phyloP scores from a whole-genome alignment of 805 yeast genomes.

The Wickerhamiella australiensis region DNA sequence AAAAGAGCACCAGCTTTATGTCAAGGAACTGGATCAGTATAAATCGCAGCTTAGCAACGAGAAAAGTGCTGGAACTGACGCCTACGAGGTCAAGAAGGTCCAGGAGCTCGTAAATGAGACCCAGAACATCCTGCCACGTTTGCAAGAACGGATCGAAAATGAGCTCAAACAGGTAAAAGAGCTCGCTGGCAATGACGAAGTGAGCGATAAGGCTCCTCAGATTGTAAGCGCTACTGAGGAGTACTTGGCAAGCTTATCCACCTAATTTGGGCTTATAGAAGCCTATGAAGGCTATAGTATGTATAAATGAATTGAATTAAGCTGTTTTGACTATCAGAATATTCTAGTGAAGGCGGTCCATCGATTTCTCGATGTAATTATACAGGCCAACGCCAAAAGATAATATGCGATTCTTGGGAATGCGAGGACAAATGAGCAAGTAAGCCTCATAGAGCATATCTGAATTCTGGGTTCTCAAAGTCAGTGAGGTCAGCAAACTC shows the following conservation, averaged over 20 bases:
- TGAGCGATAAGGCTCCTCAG: conserved; percentile 14
- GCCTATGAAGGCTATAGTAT: background rate
- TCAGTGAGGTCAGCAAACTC: conserved; percentile 41
- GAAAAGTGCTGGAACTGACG: conserved; percentile 38
- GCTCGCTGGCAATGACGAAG: conserved; percentile 22
- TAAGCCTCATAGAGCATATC: conserved; percentile 27
- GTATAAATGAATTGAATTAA: no score
- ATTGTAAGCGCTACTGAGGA: conserved; percentile 6
- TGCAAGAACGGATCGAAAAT: conserved; percentile 34
- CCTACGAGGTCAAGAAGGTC: conserved; percentile 47
- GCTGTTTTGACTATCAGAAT: no score
- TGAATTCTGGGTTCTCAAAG: conserved; percentile 39
- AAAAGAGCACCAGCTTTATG: conserved; percentile 54
- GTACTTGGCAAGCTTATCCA: conserved; percentile 9
- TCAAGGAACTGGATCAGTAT: conserved; percentile 47
- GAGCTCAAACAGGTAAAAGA: conserved; percentile 21
- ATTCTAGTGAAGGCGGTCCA: no score
- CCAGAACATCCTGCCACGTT: conserved; percentile 38
- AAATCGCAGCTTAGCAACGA: conserved; percentile 37
- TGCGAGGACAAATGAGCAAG: no score
- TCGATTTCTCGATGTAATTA: no score
- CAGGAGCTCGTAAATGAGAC: conserved; percentile 44
- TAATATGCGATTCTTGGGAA: no score
- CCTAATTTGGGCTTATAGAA: background rate
- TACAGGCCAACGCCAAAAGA: no score